Conservation (phyloP, 352 stramenopile species). For the Globisporangium irregulare region DNA sequence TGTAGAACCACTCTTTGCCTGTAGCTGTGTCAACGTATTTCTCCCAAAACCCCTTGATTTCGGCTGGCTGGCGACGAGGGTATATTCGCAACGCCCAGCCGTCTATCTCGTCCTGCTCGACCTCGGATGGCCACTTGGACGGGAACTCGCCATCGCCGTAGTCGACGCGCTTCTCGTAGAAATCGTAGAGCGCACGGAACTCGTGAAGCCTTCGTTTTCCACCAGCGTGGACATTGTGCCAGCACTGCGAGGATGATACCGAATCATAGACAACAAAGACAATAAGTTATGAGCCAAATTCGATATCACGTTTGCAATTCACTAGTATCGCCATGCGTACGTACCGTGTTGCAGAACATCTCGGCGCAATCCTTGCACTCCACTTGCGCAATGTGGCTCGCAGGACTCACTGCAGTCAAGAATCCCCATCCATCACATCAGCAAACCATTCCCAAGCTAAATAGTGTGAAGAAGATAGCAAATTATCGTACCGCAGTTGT, state of each 20-base stretch:
- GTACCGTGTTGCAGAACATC: conserved; percentile 82
- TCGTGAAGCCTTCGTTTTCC: conserved; percentile 72
- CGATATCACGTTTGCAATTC: neutral
- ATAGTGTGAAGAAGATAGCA: neutral
- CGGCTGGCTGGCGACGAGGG: conserved; percentile 37
- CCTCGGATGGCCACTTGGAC: conserved; percentile 87
- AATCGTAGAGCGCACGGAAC: conserved; percentile 91
- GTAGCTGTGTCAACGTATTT: conserved; percentile 50
- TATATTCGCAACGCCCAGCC: conserved; percentile 72
- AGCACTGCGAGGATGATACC: conserved; percentile 55
- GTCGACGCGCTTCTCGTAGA: conserved; percentile 88
- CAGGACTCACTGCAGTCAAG: conserved; percentile 13
- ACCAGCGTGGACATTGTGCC: conserved; percentile 80
- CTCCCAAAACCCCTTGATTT: conserved; percentile 53
- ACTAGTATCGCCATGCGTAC: neutral
- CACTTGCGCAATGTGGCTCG: conserved; percentile 45
- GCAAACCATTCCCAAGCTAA: neutral
- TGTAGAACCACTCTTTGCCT: conserved; percentile 67
- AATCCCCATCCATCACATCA: neutral
- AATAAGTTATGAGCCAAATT: neutral
- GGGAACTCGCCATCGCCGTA: conserved; percentile 90
- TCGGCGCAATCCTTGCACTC: conserved; percentile 91
- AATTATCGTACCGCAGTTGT: conserved; percentile 75
- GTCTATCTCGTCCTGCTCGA: conserved; percentile 85
- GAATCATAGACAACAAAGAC: neutral